Evolutionary conservation across 2,329 filamentous ascomycete species (phyloP), one percentile per base, ranked within the genome.

Genomic region (Pseudogymnoascus sp.): DNA sequence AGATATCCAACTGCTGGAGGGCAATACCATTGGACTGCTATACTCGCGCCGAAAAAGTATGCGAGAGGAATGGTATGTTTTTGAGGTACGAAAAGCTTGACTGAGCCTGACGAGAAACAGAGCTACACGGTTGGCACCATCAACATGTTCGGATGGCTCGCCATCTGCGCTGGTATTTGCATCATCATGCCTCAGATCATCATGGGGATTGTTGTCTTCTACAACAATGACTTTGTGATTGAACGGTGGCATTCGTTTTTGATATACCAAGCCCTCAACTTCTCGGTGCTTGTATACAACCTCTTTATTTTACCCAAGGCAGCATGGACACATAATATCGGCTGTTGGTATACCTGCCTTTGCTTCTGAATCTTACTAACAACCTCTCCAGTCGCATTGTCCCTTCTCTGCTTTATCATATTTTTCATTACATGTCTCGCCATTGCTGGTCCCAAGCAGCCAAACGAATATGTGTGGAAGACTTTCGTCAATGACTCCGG

Each of bases 21-120:
- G 7, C 81, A 86, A 70, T 85, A 85, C 66, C 81, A 84, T 68
- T 84, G 81, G 81, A 80, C 83, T 0, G 81, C 78, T 0, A 79
- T 83, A 67, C 78, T 84, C 66, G 79, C 78, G 1, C 79, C 81
- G 0, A 72, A 72, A 1, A 74, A 73, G 26, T 76, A 73, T 36
- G 51, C 51, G 5, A 57, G 51, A 18, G 51, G 51, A 57, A 57
- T 57, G 51, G 51, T 57, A 57, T 7, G 51, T 57, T 34, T 51
- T 18, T 57, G 51, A 57, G 16, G 3, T n/a, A 14, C 5, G 51
- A 7, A 16, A 21, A 34, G 16, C 51, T 57, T 16, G 51, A 36
- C 5, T 4, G 29, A 57, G 29, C 5, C 26, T 57, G 51, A 57
- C 51, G 8, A 21, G 51, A 34, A 57, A 18, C 29, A 57, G 51